Evolutionary conservation across 2,329 filamentous ascomycete species (phyloP).

Genomic region (Aspergillus candidus): DNA sequence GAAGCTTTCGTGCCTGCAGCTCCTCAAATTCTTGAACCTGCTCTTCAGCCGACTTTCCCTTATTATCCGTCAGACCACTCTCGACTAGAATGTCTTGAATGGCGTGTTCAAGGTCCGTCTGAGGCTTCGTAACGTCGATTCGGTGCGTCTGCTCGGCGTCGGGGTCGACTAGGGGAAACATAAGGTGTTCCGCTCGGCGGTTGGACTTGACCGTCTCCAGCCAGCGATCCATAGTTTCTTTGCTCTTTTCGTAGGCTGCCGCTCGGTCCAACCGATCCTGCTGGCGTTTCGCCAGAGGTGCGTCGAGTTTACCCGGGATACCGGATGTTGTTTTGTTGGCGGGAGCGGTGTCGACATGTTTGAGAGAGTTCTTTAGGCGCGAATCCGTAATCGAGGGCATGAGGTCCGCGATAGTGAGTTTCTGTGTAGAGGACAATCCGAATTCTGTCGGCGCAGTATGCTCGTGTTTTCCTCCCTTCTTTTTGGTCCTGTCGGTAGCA

Average conservation of each 20-base stretch:
- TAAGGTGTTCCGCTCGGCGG: constrained; percentile 79
- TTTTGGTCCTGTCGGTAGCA: constrained; percentile 26
- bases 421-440: constrained; percentile 53
- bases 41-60: constrained; percentile 56
- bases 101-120: constrained; percentile 75
- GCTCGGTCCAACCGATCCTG: constrained; percentile 77
- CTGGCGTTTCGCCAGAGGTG: constrained; percentile 76
- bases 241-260: constrained; percentile 83
- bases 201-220: constrained; percentile 93
- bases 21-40: constrained; percentile 64
- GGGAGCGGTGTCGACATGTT: constrained; percentile 52
- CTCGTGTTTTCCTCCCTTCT: constrained; percentile 50
- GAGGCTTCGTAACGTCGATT: constrained; percentile 54
- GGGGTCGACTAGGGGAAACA: constrained; percentile 76
- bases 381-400: constrained; percentile 67
- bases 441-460: constrained; percentile 57
- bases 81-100: constrained; percentile 87
- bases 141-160: constrained; percentile 53
- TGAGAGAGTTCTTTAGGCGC: constrained; percentile 70
- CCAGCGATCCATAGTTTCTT: constrained; percentile 86
- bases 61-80: constrained; percentile 62
- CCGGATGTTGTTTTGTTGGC: constrained; percentile 46
- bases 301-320: constrained; percentile 65
- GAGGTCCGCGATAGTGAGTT: constrained; percentile 70
- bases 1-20: constrained; percentile 64